phyloP scores from a whole-genome alignment of 345 rosid species.

The Schrenkiella parvula region DNA sequence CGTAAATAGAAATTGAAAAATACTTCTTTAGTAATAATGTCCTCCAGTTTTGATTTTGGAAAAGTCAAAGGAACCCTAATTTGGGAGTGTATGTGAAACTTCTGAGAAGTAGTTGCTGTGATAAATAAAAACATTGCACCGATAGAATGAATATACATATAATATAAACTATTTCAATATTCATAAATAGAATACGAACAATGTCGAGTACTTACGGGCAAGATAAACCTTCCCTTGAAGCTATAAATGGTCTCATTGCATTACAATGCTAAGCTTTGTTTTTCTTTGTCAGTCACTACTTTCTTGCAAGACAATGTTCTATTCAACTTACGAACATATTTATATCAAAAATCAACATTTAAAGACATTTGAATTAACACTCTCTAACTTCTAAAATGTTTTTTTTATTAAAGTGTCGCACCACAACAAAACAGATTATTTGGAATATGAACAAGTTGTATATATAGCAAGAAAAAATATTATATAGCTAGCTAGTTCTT shows the following conservation, averaged over 20 bases:
- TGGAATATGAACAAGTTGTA: neutral
- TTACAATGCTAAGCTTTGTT: neutral
- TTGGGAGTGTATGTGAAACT: neutral
- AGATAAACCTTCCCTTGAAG: slow-evolving; percentile 29
- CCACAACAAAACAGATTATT: neutral
- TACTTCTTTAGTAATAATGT: neutral
- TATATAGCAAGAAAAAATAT: neutral
- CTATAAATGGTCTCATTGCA: neutral
- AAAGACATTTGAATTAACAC: neutral
- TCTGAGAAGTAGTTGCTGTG: neutral
- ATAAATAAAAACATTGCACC: slow-evolving; percentile 4
- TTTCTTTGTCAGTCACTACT: neutral
- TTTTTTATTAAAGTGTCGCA: neutral
- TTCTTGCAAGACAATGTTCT: neutral
- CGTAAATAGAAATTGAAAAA: neutral
- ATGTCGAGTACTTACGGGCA: slow-evolving; percentile 16
- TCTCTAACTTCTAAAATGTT: neutral
- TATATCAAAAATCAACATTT: neutral
- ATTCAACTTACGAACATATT: neutral
- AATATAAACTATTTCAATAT: neutral
- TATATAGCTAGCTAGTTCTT: neutral
- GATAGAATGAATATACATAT: neutral
- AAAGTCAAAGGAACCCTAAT: slow-evolving; percentile 15
- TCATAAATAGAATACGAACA: neutral
- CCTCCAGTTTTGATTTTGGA: neutral